Percentiles rank a stretch among this genome's conserved stretches.
Evolutionary conservation across 1,284 basidiomycete species (phyloP).

Genomic region (Cryptococcus neoformans): DNA sequence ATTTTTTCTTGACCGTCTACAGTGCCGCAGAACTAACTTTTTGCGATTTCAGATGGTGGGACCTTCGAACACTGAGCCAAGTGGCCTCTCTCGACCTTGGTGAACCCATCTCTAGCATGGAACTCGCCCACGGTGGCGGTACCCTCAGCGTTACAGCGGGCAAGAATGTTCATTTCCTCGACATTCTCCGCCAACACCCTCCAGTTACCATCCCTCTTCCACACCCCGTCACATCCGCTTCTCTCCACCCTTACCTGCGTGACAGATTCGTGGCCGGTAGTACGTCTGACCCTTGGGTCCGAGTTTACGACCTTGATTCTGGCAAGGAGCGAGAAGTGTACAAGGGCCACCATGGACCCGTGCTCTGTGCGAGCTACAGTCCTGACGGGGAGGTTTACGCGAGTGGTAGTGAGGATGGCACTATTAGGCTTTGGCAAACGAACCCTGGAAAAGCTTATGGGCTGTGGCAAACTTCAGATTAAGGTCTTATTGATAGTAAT

Average conservation of each 20-base stretch:
- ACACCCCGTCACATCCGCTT: constrained; percentile 85
- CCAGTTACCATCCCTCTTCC: constrained; percentile 56
- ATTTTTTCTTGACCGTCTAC: no score
- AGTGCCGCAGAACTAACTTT: no score
- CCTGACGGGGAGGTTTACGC: constrained; percentile 99
- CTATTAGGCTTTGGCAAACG: constrained; percentile 95
- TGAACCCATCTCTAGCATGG: constrained; percentile 88
- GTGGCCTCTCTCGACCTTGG: constrained; percentile 70
- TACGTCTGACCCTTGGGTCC: constrained; percentile 89
- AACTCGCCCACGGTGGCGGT: constrained; percentile 77
- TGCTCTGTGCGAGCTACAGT: constrained; percentile 88
- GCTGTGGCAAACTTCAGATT: constrained; percentile 66
- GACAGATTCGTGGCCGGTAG: constrained; percentile 94
- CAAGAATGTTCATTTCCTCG: constrained; percentile 79
- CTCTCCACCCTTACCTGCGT: constrained; percentile 81
- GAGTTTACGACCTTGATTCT: constrained; percentile 80
- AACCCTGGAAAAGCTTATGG: constrained; percentile 90
- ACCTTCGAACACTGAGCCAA: constrained; percentile 71
- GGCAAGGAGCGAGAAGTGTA: constrained; percentile 86
- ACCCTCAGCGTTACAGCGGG: constrained; percentile 87
- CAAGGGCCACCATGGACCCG: constrained; percentile 97
- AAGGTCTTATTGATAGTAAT: not conserved
- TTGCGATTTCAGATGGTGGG: constrained; percentile 58
- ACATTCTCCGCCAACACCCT: constrained; percentile 54
- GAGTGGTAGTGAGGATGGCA: constrained; percentile 81